Percentiles rank a stretch among this genome's conserved stretches.
Evolutionary conservation across 371 early-diverging fungal genomes (phyloP).

Genomic region (Mucor velutinosus): DNA sequence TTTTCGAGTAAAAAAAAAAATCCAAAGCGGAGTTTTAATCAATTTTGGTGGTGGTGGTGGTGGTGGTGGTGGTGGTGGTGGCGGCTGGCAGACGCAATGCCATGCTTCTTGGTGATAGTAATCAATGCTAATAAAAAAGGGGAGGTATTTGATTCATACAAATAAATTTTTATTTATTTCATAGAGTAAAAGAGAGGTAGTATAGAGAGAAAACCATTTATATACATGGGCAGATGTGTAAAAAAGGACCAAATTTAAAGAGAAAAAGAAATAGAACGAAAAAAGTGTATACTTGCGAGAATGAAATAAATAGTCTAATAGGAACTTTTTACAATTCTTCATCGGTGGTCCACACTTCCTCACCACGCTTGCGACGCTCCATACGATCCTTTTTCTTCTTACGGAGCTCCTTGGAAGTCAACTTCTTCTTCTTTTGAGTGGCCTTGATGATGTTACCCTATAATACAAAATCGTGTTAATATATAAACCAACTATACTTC

Average conservation of each 20-base stretch:
- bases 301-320: conserved; percentile 6
- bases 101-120: too few species aligned
- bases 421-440: conserved; percentile 49
- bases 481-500: too few species aligned
- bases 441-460: conserved; percentile 50
- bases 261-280: neutral
- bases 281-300: neutral
- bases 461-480: too few species aligned
- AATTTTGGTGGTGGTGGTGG: too few species aligned
- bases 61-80: too few species aligned
- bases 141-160: neutral
- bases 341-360: conserved; percentile 48
- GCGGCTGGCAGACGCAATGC: too few species aligned
- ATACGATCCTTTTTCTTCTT: conserved; percentile 59
- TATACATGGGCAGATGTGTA: neutral
- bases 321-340: conserved; percentile 36
- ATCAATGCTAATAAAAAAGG: too few species aligned
- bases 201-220: neutral
- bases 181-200: neutral
- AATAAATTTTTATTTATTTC: conserved; percentile 1
- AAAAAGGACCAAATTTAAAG: neutral
- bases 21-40: too few species aligned
- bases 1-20: too few species aligned
- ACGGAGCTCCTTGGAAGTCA: conserved; percentile 51
- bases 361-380: conserved; percentile 58